Evolutionary conservation across 192 early-diverging fungal genomes (phyloP).

Genomic region (Umbelopsis vinacea): DNA sequence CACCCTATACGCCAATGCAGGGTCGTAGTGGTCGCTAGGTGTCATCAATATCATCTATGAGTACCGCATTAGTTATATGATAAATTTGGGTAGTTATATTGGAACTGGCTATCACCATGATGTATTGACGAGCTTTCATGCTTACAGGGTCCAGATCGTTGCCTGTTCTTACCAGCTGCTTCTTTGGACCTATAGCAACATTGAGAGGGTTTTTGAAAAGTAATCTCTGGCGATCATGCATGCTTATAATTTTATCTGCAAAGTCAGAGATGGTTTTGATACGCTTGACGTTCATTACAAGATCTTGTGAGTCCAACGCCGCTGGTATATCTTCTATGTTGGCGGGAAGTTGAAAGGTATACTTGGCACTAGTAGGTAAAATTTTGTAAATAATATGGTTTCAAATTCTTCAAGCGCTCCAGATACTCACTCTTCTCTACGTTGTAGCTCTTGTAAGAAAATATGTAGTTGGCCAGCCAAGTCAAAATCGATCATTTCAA

Average conservation of each 20-base stretch:
- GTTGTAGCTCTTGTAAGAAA: background rate
- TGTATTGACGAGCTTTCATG: background rate
- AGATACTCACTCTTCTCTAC: background rate
- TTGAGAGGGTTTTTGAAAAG: no score
- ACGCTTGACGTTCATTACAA: background rate
- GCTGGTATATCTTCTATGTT: background rate
- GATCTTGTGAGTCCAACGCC: background rate
- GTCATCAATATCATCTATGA: conserved; percentile 15
- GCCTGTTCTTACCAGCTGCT: no score
- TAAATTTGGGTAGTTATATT: background rate
- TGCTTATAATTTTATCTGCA: background rate
- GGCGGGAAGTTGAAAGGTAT: background rate
- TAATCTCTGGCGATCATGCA: no score
- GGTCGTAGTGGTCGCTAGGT: background rate
- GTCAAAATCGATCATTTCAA: conserved; percentile 11
- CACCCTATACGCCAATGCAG: background rate
- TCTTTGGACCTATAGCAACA: no score
- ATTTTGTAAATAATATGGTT: background rate
- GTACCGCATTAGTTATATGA: background rate
- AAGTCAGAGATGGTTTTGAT: background rate
- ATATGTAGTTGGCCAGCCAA: background rate
- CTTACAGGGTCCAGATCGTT: background rate
- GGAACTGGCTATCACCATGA: background rate
- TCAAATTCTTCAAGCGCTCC: no score
- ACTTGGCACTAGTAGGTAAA: background rate